These are phyloP conservation scores for Punctularia strigosozonata DNA, from an alignment of 768 basidiomycete species.

Conservation along the genomic window DNA sequence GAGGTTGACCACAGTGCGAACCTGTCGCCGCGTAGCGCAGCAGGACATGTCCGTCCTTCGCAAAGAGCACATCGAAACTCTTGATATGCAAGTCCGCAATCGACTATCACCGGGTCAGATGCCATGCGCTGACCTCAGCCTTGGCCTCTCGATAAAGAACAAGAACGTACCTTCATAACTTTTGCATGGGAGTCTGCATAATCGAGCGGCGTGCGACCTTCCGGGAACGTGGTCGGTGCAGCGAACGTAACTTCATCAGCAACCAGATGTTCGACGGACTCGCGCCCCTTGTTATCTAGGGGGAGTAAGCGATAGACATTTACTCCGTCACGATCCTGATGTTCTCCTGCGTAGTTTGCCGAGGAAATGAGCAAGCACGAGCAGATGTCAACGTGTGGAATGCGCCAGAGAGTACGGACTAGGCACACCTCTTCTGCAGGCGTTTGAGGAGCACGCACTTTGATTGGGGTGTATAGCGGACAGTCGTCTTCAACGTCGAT, in stretches of 20 bases:
- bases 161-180: slow-evolving; percentile 10
- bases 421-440: too few species aligned
- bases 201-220: slow-evolving; percentile 7
- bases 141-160: too few species aligned
- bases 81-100: slow-evolving; percentile 9
- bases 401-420: too few species aligned
- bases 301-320: slow-evolving; percentile 12
- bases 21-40: slow-evolving; percentile 9
- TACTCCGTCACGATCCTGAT: slow-evolving; percentile 9
- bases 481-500: too few species aligned
- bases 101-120: too few species aligned
- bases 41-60: slow-evolving; percentile 9
- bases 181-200: slow-evolving; percentile 7
- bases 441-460: too few species aligned
- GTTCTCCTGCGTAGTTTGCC: too few species aligned
- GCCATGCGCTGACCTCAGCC: too few species aligned
- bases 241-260: slow-evolving; percentile 6
- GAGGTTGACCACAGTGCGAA: slow-evolving; percentile 6
- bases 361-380: too few species aligned
- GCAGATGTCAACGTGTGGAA: too few species aligned
- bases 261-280: slow-evolving; percentile 7
- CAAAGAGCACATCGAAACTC: slow-evolving; percentile 10
- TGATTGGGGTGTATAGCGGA: too few species aligned
- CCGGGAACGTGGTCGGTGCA: slow-evolving; percentile 9
- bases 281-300: slow-evolving; percentile 7